A percentile compares a stretch with the other conserved stretches of the same genome.
Evolutionary conservation across 768 basidiomycete genomes (phyloP).

Genomic region (Tremella mesenterica): DNA sequence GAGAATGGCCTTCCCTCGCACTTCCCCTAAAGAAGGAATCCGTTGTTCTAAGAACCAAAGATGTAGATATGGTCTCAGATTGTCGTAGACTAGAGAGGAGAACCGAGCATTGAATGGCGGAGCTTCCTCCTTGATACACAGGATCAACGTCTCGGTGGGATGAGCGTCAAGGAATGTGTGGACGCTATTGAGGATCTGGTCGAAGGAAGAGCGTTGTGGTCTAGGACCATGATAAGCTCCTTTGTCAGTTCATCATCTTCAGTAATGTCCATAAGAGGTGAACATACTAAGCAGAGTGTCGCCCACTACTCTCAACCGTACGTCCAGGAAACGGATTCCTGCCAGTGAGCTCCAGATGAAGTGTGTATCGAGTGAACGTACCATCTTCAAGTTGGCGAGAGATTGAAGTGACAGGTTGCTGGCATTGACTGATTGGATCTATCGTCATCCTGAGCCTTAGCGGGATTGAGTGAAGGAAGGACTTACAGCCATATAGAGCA

Average conservation of each 20-base stretch:
- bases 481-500: constrained; percentile 19
- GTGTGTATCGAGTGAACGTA: too few species aligned
- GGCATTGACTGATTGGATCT: constrained; percentile 65
- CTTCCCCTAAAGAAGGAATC: constrained; percentile 71
- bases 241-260: neutral
- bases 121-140: constrained; percentile 87
- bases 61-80: constrained; percentile 48
- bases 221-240: constrained; percentile 67
- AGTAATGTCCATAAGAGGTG: neutral
- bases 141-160: constrained; percentile 64
- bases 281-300: constrained; percentile 51
- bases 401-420: constrained; percentile 57
- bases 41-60: constrained; percentile 76
- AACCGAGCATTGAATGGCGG: constrained; percentile 51
- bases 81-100: constrained; percentile 58
- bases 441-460: constrained; percentile 53
- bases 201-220: constrained; percentile 62
- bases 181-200: constrained; percentile 56
- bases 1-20: constrained; percentile 73
- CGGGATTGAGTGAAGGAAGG: constrained; percentile 27
- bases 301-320: constrained; percentile 64
- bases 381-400: constrained; percentile 61
- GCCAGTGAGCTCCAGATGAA: too few species aligned
- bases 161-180: constrained; percentile 59
- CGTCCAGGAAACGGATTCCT: constrained; percentile 60